These are phyloP conservation scores for Cantharellus cinnabarinus DNA, from an alignment of 768 basidiomycete species.

Conservation along the genomic window DNA sequence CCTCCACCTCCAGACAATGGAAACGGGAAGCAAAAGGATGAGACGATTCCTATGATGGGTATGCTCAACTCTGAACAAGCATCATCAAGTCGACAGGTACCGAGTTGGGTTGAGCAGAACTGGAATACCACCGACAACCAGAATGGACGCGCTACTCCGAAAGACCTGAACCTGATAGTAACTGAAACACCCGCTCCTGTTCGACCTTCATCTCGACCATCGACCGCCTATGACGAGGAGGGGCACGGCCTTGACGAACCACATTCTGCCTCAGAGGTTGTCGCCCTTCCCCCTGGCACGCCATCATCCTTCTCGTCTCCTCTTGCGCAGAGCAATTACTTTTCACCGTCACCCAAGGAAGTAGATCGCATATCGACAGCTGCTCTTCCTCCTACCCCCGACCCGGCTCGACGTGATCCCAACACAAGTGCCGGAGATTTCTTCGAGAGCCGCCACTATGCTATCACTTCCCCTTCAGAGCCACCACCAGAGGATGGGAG, in stretches of 20 bases:
- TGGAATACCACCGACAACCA: not conserved
- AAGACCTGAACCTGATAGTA: no score
- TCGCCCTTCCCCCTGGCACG: not conserved
- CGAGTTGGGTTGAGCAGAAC: not conserved
- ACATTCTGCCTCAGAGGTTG: not conserved
- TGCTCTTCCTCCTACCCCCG: not conserved
- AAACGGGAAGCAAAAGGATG: not conserved
- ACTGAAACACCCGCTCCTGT: no score
- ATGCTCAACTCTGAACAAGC: not conserved
- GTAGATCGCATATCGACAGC: not conserved
- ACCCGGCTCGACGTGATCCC: not conserved
- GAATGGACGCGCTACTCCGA: not conserved
- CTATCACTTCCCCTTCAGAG: no score
- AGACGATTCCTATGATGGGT: not conserved
- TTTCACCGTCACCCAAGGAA: not conserved
- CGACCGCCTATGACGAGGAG: not conserved
- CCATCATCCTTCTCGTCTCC: not conserved
- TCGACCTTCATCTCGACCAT: not conserved
- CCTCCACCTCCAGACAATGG: not conserved
- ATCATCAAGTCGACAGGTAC: not conserved
- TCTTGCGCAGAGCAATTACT: not conserved
- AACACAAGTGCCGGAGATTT: not conserved
- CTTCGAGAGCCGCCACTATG: no score
- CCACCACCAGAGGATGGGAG: no score
- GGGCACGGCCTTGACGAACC: not conserved